Base-by-base conservation (phyloP, 2,329 filamentous ascomycete species). In the Aureobasidium sp. region DNA sequence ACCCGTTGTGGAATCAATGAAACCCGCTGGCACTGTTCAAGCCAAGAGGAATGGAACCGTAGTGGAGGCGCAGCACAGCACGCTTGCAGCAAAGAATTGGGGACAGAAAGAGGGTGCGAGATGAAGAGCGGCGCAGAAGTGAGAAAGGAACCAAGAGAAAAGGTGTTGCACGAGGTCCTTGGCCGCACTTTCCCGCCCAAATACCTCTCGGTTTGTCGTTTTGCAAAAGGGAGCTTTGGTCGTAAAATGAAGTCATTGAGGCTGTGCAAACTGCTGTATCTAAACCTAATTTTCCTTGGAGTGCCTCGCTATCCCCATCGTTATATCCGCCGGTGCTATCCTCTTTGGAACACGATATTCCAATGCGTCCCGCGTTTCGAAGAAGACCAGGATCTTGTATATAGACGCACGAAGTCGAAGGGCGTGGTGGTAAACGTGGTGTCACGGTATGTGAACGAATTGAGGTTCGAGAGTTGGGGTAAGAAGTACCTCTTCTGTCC, bases 1-100 rank as follows among this genome's bases (percentile, higher is more conserved):
- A 7, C 54, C 54, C 54, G 54, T 58, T 58, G 54, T 48, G 42
- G 54, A 58, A 58, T 58, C 54, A 58, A 58, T 58, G 54, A 48
- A 58, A 58, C 42, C 54, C 54, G 54, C 54, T 58, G 54, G 54
- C 42, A 58, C 54, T 58, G 54, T 47, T 57, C 42, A 58, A 58
- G 54, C 54, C 54, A 58, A 58, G 54, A 47, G 53, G 42, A 58
- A 58, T 58, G 40, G 31, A 17, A 39, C 27, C 15, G 54, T 58
- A 39, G 39, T 57, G 54, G 53, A 57, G 53, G 53, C 53, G 53
- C 53, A 57, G 53, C 53, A 57, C 54, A 58, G 54, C 42, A 48
- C 54, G 14, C 54, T 58, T 58, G 54, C 54, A 58, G 54, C 54
- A 48, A 37, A 37, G 42, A 58, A 27, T 15, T 48, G 29, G 40